Evolutionary conservation across 257 asterid genomes (phyloP), one percentile per base, ranked within the genome.

Genomic region (Lavandula angustifolia): DNA sequence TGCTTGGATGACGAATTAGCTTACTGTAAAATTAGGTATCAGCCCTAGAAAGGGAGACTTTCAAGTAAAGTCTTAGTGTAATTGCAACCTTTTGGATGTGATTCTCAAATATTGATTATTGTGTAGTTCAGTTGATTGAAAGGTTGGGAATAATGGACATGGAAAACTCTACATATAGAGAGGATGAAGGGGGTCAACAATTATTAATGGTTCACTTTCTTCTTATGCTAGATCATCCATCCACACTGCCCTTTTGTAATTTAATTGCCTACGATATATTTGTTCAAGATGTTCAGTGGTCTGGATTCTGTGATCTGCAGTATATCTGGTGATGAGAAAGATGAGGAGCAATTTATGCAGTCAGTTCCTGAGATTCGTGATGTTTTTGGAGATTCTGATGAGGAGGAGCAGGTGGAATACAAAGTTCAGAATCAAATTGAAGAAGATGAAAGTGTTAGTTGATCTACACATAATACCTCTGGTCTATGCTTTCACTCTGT

Each of bases 381-480:
- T 77, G 86, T 85, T 49, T 87, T 87, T 76, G 94, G 95, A 57
- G 91, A 85, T 59, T 85, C 89, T 29, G 90, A 85, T 46, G 90
- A 85, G 35, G 95, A 83, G 42, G 89, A 82, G 69, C 82, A 65
- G 57, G 71, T 64, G 17, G 83, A 86, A 29, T 60, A 78, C 73
- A 80, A 66, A 49, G 84, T 35, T 68, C 86, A 71, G 67, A 73
- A 78, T 71, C 77, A 73, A 75, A 80, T 68, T 18, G 81, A 84
- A 70, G 82, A 82, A 42, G 67, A 78, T 48, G 68, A 33, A 74
- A 74, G 68, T 71, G 85, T 80, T 62, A 29, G 85, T 27, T 7
- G 27, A 41, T 59, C 22, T 59, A 31, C 41, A 60, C 41, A 27
- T 29, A 9, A 22, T 3, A 60, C 27, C 13, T 16, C 29, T 31